Conservation (phyloP, 352 stramenopile genomes). For the Globisporangium nagaii region DNA sequence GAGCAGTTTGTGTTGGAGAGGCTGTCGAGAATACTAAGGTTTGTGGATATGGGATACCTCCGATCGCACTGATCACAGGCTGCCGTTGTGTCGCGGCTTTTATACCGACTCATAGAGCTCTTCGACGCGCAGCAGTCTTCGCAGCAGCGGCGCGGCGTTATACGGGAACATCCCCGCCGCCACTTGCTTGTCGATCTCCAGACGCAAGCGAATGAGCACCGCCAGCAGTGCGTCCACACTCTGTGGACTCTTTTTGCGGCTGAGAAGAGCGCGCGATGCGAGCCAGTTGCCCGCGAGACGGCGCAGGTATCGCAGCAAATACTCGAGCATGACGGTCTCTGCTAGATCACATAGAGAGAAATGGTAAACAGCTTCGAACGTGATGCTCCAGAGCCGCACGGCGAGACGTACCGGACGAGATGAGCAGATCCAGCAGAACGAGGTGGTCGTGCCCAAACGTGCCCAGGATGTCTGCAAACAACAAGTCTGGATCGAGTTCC, state of each 20-base stretch:
- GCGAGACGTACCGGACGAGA: slow-evolving; percentile 46
- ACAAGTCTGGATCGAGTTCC: slow-evolving; percentile 41
- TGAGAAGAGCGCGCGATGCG: slow-evolving; percentile 18
- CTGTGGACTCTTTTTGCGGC: not conserved
- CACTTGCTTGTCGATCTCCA: slow-evolving; percentile 55
- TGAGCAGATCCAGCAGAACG: slow-evolving; percentile 63
- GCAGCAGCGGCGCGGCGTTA: slow-evolving; percentile 31
- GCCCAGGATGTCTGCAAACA: slow-evolving; percentile 52
- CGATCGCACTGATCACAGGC: too few species aligned
- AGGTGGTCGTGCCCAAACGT: slow-evolving; percentile 52
- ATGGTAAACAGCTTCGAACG: not conserved
- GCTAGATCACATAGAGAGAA: not conserved
- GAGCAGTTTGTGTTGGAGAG: too few species aligned
- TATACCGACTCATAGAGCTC: slow-evolving; percentile 55
- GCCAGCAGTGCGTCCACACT: slow-evolving; percentile 36
- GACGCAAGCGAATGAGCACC: slow-evolving; percentile 50
- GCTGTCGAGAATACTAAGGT: too few species aligned
- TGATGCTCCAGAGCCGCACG: too few species aligned
- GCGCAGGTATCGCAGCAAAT: slow-evolving; percentile 50
- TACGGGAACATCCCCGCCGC: slow-evolving; percentile 49
- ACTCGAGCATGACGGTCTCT: slow-evolving; percentile 72
- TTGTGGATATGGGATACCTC: too few species aligned
- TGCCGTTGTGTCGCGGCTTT: too few species aligned
- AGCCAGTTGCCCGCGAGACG: slow-evolving; percentile 24
- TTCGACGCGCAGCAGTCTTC: slow-evolving; percentile 44